Evolutionary conservation across 768 basidiomycete genomes (phyloP).

Genomic region (Fomitopsis pulvina): DNA sequence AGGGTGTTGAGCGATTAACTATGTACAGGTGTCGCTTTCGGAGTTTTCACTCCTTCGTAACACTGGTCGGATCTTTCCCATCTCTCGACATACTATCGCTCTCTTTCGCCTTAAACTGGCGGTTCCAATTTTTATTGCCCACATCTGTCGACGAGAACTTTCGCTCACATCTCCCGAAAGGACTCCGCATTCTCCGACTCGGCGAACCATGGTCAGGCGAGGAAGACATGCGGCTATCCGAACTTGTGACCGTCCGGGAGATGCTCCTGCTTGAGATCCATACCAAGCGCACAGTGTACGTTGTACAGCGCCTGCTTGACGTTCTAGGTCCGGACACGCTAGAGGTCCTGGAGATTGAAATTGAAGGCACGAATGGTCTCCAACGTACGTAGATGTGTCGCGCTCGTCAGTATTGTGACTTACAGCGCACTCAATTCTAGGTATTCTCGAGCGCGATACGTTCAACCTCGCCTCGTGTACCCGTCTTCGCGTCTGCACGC

Average conservation of each 20-base stretch:
- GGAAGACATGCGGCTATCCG: not conserved
- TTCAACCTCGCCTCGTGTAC: conserved; percentile 11
- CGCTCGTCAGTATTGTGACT: too few relatives aligned
- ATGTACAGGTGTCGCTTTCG: not conserved
- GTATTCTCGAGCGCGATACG: not conserved
- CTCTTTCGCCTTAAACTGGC: not conserved
- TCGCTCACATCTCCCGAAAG: not conserved
- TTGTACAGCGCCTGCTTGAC: not conserved
- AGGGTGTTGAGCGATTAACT: not conserved
- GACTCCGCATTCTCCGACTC: not conserved
- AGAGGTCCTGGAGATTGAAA: conserved; percentile 5
- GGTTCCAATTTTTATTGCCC: not conserved
- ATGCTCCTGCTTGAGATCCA: not conserved
- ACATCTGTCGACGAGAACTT: not conserved
- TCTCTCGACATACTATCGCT: not conserved
- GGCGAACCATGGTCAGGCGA: not conserved
- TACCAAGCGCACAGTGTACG: not conserved
- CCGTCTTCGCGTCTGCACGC: conserved; percentile 12
- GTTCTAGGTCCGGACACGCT: not conserved
- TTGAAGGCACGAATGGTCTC: conserved; percentile 1
- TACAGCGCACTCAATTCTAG: not conserved
- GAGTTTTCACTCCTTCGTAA: not conserved
- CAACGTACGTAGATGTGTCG: not conserved
- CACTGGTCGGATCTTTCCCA: not conserved
- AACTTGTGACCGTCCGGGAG: not conserved